These are phyloP conservation scores for Pseudocercospora pini-densiflorae DNA, from an alignment of 2,329 filamentous ascomycete species.

Conservation along the genomic window DNA sequence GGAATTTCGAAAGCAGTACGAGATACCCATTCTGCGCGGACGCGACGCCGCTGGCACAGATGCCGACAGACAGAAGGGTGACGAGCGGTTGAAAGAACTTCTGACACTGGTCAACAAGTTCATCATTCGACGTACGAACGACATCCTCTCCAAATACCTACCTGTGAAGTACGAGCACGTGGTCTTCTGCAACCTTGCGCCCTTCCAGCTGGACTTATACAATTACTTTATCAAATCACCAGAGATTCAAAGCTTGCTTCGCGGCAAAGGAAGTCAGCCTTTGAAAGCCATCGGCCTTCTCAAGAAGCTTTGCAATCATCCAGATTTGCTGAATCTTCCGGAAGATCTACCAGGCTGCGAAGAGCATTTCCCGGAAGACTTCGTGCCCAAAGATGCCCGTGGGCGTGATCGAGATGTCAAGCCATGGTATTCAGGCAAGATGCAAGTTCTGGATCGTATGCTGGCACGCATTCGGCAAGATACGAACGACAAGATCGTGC, in stretches of 20 bases:
- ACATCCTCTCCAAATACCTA: slow-evolving; percentile 95
- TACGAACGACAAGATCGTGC: slow-evolving; percentile 98
- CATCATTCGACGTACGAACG: slow-evolving; percentile 96
- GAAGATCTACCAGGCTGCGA: slow-evolving; percentile 89
- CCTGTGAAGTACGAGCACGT: slow-evolving; percentile 99
- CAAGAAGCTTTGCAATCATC: slow-evolving; percentile 99
- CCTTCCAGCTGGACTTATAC: slow-evolving; percentile 91
- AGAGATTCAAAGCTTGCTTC: slow-evolving; percentile 87
- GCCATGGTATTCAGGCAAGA: slow-evolving; percentile 96
- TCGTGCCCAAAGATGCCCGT: slow-evolving; percentile 81
- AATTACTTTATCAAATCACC: slow-evolving; percentile 97
- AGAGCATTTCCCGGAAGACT: slow-evolving; percentile 79
- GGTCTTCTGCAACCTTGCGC: slow-evolving; percentile 93
- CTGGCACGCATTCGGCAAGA: slow-evolving; percentile 91
- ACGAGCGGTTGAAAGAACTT: slow-evolving; percentile 80
- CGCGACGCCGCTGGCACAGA: slow-evolving; percentile 90
- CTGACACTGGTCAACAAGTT: slow-evolving; percentile 93
- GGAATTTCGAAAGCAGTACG: slow-evolving; percentile 93
- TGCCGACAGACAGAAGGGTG: slow-evolving; percentile 77
- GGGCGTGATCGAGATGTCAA: slow-evolving; percentile 92
- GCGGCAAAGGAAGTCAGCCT: slow-evolving; percentile 93
- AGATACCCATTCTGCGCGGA: slow-evolving; percentile 88
- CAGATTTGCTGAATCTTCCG: slow-evolving; percentile 83
- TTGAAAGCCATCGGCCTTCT: slow-evolving; percentile 95
- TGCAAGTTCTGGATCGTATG: slow-evolving; percentile 95